Base-by-base conservation (phyloP, 345 rosid species). In the Raphanus raphanistrum region DNA sequence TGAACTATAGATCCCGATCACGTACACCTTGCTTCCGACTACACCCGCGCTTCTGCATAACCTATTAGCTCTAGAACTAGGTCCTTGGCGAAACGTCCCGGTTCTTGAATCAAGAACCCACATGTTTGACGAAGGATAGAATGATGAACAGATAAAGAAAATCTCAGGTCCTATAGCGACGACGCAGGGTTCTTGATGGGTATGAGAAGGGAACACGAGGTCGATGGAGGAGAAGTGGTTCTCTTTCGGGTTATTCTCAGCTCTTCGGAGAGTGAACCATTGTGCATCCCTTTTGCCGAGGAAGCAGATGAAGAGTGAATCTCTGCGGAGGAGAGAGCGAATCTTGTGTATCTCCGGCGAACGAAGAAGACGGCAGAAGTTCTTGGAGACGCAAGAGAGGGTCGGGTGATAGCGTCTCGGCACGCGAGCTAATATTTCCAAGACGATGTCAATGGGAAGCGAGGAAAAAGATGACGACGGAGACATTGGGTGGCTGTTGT, bases 241-340 rank as follows among this genome's bases (percentile, higher is more conserved):
- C 41, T 28, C 13, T 10, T 4, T 41, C 8, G 43, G 43, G 21
- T 68, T 41, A 4, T 48, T 28, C 41, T 68, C 41, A 5, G 5
- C 11, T 9, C 71, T 67, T 3, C 59, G 38, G 59, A 67, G 59
- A 2, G 71, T 8, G 38, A 67, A 67, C 71, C 71, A 66, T 5
- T 13, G 5, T 0, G 1, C 0, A 41, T 41, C 48, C 1, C 26
- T 45, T 13, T 27, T 2, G 12, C 4, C 0, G 0, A 0, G 2
- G 61, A 50, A 16, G 43, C 15, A 68, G 72, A 68, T 29, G 2
- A 8, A 68, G 41, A 68, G 72, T 0, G 61, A 68, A 17, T 68
- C 72, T 52, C 10, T 52, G 13, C 27, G 5, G 61, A 68, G 38
- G 26, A 28, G 27, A 48, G 71, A 68, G 1, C 71, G 60, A 9